These are phyloP conservation scores for Pseudocercospora pini-densiflorae DNA, from an alignment of 2,329 filamentous ascomycete genomes.

Conservation along the genomic window DNA sequence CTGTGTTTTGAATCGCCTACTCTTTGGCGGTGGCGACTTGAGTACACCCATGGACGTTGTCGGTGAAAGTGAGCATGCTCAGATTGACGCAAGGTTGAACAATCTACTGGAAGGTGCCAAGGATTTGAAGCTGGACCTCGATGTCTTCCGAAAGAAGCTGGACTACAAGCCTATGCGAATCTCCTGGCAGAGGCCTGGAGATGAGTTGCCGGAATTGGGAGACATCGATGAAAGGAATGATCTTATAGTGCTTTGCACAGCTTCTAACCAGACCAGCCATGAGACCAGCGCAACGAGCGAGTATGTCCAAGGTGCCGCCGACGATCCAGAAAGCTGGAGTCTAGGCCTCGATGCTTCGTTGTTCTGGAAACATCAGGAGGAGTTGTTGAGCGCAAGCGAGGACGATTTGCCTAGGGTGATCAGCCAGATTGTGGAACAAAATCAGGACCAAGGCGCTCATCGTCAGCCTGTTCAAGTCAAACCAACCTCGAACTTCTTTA, in stretches of 20 bases:
- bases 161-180: conserved; percentile 72
- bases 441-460: conserved; percentile 11
- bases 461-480: conserved; percentile 45
- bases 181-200: conserved; percentile 78
- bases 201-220: conserved; percentile 44
- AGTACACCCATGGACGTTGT: conserved; percentile 75
- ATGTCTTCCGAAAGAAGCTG: conserved; percentile 59
- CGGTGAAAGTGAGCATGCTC: conserved; percentile 74
- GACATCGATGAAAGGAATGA: conserved; percentile 51
- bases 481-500: conserved; percentile 46
- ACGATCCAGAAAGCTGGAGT: conserved; percentile 95
- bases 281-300: conserved; percentile 68
- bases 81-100: conserved; percentile 70
- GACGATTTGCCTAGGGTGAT: conserved; percentile 63
- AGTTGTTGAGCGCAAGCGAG: conserved; percentile 68
- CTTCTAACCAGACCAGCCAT: conserved; percentile 73
- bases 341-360: conserved; percentile 74
- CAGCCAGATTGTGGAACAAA: conserved; percentile 43
- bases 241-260: conserved; percentile 82
- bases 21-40: conserved; percentile 69
- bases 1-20: conserved; percentile 76
- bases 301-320: conserved; percentile 93
- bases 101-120: conserved; percentile 58
- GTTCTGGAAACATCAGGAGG: conserved; percentile 75
- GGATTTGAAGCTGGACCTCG: conserved; percentile 65